Evolutionary conservation across 1,284 basidiomycete genomes (phyloP).

Genomic region (Mrakiaceae sp.): DNA sequence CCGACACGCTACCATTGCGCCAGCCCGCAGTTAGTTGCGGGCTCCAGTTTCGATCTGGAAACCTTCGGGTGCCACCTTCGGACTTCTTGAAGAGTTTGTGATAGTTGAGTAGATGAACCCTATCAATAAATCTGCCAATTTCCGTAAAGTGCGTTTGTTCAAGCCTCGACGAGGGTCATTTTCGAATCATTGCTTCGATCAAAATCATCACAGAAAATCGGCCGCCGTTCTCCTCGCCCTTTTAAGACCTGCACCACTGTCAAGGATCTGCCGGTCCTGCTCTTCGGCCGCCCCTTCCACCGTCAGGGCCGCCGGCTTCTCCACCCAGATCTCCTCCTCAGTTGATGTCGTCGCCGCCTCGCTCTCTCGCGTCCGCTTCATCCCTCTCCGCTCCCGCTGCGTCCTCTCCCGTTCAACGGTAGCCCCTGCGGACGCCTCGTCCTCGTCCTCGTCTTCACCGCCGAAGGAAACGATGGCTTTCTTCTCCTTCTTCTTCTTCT

Average conservation of each 20-base stretch:
- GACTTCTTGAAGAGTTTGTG: too few relatives aligned
- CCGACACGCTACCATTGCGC: too few relatives aligned
- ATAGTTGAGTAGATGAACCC: too few relatives aligned
- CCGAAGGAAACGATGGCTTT: constrained; percentile 56
- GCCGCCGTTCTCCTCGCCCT: neutral
- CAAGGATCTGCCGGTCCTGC: neutral
- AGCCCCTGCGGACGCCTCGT: constrained; percentile 12
- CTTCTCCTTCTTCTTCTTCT: constrained; percentile 32
- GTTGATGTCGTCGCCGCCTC: constrained; percentile 31
- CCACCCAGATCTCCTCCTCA: constrained; percentile 40
- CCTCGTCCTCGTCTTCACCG: constrained; percentile 44
- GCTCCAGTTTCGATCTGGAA: too few relatives aligned
- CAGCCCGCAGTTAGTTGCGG: too few relatives aligned
- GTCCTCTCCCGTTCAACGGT: constrained; percentile 16
- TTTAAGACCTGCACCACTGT: neutral
- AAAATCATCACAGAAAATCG: neutral
- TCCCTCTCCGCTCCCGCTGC: constrained; percentile 23
- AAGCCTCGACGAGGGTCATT: too few relatives aligned
- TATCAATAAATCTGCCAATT: too few relatives aligned
- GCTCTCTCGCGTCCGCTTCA: constrained; percentile 26
- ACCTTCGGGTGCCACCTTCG: too few relatives aligned
- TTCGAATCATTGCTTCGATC: neutral
- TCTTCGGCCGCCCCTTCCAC: constrained; percentile 15
- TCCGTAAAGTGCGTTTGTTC: too few relatives aligned
- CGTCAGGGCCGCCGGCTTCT: constrained; percentile 34